Evolutionary conservation across 345 rosid species (phyloP), one percentile per base, ranked within the genome.

Genomic region (Syzygium jambos): DNA sequence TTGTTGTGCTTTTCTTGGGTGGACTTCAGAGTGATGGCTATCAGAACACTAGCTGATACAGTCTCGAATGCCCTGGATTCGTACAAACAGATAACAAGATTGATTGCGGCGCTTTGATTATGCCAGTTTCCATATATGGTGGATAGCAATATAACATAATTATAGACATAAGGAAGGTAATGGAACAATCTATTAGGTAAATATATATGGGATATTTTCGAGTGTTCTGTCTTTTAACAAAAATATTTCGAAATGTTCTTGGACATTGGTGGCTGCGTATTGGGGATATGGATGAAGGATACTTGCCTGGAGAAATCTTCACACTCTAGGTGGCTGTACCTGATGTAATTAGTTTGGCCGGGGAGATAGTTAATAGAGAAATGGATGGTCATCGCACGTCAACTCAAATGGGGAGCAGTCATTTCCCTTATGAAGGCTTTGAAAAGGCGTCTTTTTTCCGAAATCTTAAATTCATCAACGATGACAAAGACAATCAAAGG

Each of bases 51-150:
- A 91, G 92, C 16, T 91, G 92, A 87, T 89, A 85, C 89, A 87
- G 90, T 89, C 87, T 90, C 22, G n/a, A 41, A 0, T 91, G 93
- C 87, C 86, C 90, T 27, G 93, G 92, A 13, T 93, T 91, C 78
- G 90, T 91, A 41, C 90, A 84, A 30, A 56, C 82, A 53, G 85
- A 53, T 82, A 27, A 5, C 1, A 25, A 19, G 2, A 2, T 87
- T 6, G 88, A 73, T 25, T 19, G 87, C 8, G 93, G 92, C 19
- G 80, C 19, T 9, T 2, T 41, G 7, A 3, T 93, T 52, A 1
- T 2, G 2, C 86, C 78, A 1, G 14, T 89, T 19, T 93, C 94
- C 16, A 85, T 22, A 15, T 88, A 88, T 11, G 30, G 85, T 41
- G 89, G 87, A 11, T 3, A 2, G 1, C 94, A 93, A 87, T 15